These are phyloP conservation scores for Theileria sp. DNA, from an alignment of 169 alveolate species.

Conservation along the genomic window DNA sequence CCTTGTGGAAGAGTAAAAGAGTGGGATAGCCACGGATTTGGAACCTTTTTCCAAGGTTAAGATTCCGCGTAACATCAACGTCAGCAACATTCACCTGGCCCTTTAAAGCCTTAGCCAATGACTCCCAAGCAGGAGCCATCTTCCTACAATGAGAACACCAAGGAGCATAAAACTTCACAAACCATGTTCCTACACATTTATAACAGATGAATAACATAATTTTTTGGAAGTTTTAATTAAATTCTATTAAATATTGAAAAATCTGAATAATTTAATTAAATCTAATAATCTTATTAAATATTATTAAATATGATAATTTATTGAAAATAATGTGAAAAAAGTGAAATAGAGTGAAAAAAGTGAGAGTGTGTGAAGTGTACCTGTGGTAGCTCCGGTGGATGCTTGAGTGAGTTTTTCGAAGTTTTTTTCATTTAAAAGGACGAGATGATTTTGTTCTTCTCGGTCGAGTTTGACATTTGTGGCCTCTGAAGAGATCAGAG, in stretches of 20 bases:
- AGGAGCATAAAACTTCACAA: constrained; percentile 90
- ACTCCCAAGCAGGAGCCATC: constrained; percentile 89
- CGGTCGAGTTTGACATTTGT: constrained; percentile 9
- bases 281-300: too few species aligned
- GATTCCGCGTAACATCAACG: constrained; percentile 78
- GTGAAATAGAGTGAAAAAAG: not conserved
- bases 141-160: constrained; percentile 91
- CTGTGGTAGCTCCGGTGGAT: constrained; percentile 72
- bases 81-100: constrained; percentile 79
- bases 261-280: too few species aligned
- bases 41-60: constrained; percentile 77
- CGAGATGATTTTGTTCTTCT: constrained; percentile 30
- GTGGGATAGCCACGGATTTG: constrained; percentile 95
- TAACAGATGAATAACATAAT: not conserved
- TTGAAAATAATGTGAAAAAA: not conserved
- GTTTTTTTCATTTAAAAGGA: constrained; percentile 65
- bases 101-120: constrained; percentile 88
- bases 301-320: too few species aligned
- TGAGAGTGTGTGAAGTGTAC: constrained; percentile 17
- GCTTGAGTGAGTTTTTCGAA: constrained; percentile 72
- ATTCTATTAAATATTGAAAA: too few species aligned
- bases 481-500: not conserved
- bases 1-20: constrained; percentile 87
- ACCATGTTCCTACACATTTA: constrained; percentile 79
- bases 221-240: constrained; percentile 7